A percentile compares a stretch with the other conserved stretches of the same genome.
Evolutionary conservation across 805 yeast species (phyloP).

Genomic region (Teunomyces pallodes): DNA sequence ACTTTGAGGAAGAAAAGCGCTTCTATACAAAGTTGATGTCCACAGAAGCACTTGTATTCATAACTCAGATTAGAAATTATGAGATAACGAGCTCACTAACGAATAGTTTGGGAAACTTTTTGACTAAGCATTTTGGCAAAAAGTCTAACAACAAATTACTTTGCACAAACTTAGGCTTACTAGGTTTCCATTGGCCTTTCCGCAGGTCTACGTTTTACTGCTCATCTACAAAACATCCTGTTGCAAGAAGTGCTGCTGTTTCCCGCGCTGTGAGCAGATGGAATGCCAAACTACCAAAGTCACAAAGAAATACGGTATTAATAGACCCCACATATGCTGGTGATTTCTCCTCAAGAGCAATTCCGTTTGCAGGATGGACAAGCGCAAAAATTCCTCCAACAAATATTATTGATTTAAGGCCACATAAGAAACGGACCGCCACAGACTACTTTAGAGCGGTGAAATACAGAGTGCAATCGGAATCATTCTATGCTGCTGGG

Average conservation of each 20-base stretch:
- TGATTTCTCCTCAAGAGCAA: constrained; percentile 28
- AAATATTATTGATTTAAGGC: constrained; percentile 41
- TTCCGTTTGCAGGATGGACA: constrained; percentile 39
- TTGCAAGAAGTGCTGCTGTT: constrained; percentile 40
- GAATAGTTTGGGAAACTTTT: not conserved
- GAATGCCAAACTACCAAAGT: constrained; percentile 18
- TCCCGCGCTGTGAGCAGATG: constrained; percentile 35
- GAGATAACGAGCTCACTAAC: constrained; percentile 25
- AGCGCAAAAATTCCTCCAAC: constrained; percentile 35
- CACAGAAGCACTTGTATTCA: constrained; percentile 40
- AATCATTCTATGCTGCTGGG: constrained; percentile 29
- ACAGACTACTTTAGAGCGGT: constrained; percentile 38
- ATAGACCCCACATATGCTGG: constrained; percentile 38
- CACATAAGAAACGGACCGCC: constrained; percentile 26
- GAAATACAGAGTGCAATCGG: constrained; percentile 39
- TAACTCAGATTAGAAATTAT: constrained; percentile 34
- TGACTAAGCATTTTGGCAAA: constrained; percentile 30
- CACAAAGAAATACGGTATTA: constrained; percentile 20
- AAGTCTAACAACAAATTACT: constrained; percentile 27
- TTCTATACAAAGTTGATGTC: constrained; percentile 31
- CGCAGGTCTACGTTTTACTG: constrained; percentile 38
- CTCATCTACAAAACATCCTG: constrained; percentile 36
- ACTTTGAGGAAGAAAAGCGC: constrained; percentile 1
- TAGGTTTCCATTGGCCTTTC: constrained; percentile 48
- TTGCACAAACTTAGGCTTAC: constrained; percentile 36